Base-by-base conservation (phyloP, 495 filamentous ascomycete species). In the Cairneyella variabilis region DNA sequence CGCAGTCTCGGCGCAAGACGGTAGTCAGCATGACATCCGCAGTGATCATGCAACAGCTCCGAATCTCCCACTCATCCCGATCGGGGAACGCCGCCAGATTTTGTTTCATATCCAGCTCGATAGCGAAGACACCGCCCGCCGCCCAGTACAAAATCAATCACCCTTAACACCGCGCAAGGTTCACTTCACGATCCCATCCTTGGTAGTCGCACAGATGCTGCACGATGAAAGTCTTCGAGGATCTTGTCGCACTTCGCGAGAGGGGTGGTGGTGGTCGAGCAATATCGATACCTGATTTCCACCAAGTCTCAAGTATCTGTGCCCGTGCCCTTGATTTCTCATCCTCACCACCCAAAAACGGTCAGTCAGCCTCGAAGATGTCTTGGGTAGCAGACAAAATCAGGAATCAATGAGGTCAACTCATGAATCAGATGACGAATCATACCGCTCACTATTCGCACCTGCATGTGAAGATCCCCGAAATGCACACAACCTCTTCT, bases 401-500 rank as follows among this genome's bases (percentile, higher is more conserved):
- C 23, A 7, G 17, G 23, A 21, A 6, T 41, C 38, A 41, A 41
- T 41, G 17, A 41, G 8, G 5, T 41, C 17, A 41, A 16, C n/a
- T 21, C 36, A 16, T 0, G n/a, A 0, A 12, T 41, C 38, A 12
- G 23, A 16, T 41, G 8, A 21, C 38, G 12, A 7, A 14, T 14
- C 6, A 16, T 3, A 20, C 6, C 38, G 10, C 14, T 12, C 14
- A 21, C n/a, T n/a, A n/a, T n/a, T n/a, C n/a, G n/a, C n/a, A 18
- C 38, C 38, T 20, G 38, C 38, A 41, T 41, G 38, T 41, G 38
- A 41, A 41, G 38, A 14, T n/a, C n/a, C n/a, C n/a, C n/a, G n/a
- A n/a, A n/a, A n/a, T n/a, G n/a, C n/a, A n/a, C n/a, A n/a, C n/a
- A n/a, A n/a, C n/a, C n/a, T n/a, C 30, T 14, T 34, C 30, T 7